Conservation (phyloP, 495 filamentous ascomycete genomes). For the Hyaloscypha finlandica region DNA sequence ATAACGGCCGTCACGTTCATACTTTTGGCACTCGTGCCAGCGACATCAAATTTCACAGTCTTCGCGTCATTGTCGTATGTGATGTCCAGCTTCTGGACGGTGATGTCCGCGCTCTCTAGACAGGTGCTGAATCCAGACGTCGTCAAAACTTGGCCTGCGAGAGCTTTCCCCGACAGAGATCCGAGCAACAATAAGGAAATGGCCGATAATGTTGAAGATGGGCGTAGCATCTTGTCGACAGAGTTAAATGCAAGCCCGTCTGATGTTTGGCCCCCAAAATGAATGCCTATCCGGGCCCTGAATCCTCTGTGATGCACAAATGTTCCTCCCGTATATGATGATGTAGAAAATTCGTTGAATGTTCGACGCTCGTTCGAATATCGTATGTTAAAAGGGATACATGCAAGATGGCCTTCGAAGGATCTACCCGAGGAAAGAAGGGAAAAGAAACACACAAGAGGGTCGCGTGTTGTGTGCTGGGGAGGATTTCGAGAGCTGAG, state of each 20-base stretch:
- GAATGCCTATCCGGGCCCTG: neutral
- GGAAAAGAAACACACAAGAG: neutral
- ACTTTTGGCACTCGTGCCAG: conserved; percentile 68
- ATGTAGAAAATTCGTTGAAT: neutral
- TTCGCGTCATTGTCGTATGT: conserved; percentile 74
- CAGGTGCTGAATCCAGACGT: conserved; percentile 82
- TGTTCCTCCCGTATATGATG: neutral
- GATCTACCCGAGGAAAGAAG: conserved; percentile 2
- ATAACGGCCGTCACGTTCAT: conserved; percentile 76
- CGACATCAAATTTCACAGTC: conserved; percentile 78
- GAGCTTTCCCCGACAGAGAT: conserved; percentile 36
- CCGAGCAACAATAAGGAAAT: conserved; percentile 33
- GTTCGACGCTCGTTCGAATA: neutral
- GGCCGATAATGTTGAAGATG: conserved; percentile 22
- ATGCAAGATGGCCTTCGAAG: neutral
- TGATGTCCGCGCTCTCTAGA: conserved; percentile 62
- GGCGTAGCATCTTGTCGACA: conserved; percentile 27
- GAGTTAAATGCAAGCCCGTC: neutral
- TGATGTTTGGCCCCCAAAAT: neutral
- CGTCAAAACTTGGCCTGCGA: conserved; percentile 69
- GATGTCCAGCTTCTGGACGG: conserved; percentile 74
- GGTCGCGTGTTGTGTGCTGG: neutral
- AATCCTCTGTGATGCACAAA: neutral
- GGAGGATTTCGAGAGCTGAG: neutral
- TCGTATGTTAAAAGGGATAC: neutral